A percentile compares a stretch with the other conserved stretches of the same genome.
These are phyloP conservation scores for Aspergillus kassunensis DNA, from an alignment of 495 filamentous ascomycete genomes.

Conservation along the genomic window DNA sequence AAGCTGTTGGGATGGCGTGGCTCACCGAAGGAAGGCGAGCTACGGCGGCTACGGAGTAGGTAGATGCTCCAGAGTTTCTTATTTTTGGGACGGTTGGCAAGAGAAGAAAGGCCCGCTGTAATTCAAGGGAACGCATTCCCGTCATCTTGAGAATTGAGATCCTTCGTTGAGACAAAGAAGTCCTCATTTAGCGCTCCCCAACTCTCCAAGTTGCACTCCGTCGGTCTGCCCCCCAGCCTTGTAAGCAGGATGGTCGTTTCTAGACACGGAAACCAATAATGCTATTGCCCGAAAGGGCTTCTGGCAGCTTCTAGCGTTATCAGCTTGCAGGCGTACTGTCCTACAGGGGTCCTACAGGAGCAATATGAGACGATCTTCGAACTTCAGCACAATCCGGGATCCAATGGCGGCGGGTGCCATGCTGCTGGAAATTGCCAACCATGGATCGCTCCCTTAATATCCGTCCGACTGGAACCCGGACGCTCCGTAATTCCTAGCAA, in stretches of 20 bases:
- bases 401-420: constrained; percentile 25
- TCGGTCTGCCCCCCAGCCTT: too few species aligned
- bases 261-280: too few species aligned
- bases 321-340: not conserved
- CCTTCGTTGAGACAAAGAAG: too few species aligned
- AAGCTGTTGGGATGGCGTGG: constrained; percentile 15
- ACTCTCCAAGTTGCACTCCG: too few species aligned
- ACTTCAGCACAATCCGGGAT: constrained; percentile 20
- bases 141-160: too few species aligned
- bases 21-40: not conserved
- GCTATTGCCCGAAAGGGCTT: not conserved
- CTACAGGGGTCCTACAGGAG: constrained; percentile 2
- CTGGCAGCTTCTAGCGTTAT: constrained; percentile 3
- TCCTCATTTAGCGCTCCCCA: too few species aligned
- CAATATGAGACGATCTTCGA: constrained; percentile 21
- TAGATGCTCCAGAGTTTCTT: not conserved
- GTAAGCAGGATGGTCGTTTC: too few species aligned
- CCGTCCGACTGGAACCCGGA: constrained; percentile 16
- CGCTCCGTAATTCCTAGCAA: constrained; percentile 7
- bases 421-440: constrained; percentile 22
- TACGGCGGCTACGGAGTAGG: not conserved
- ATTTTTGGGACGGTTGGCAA: constrained; percentile 3
- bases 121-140: too few species aligned
- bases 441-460: constrained; percentile 17
- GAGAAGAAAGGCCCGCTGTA: too few species aligned